These are phyloP conservation scores for Colletotrichum plurivorum DNA, from an alignment of 2,329 filamentous ascomycete species.

Conservation along the genomic window DNA sequence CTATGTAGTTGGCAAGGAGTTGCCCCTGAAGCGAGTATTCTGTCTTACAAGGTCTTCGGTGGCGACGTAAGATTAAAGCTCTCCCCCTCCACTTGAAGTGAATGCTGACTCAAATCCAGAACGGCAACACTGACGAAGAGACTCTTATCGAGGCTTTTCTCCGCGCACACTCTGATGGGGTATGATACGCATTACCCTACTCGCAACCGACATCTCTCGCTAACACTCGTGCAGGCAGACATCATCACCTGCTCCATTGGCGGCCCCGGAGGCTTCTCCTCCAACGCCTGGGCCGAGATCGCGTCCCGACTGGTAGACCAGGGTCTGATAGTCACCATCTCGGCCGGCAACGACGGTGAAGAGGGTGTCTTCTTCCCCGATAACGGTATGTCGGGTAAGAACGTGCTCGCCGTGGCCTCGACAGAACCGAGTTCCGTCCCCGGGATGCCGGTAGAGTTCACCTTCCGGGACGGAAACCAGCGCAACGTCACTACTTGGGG, in stretches of 20 bases:
- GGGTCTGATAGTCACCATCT: constrained; percentile 56
- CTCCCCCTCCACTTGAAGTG: too few species aligned
- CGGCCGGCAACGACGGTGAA: constrained; percentile 58
- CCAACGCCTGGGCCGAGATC: constrained; percentile 49
- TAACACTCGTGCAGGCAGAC: constrained; percentile 42
- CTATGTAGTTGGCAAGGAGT: constrained; percentile 42
- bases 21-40: constrained; percentile 47
- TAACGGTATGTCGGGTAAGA: constrained; percentile 55
- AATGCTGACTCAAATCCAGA: constrained; percentile 18
- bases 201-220: rapidly evolving
- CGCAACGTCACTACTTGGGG: constrained; percentile 24
- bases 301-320: constrained; percentile 57
- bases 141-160: constrained; percentile 50
- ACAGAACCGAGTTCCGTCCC: constrained; percentile 46
- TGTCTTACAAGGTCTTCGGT: constrained; percentile 50
- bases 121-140: constrained; percentile 44
- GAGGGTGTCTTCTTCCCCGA: constrained; percentile 56
- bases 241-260: constrained; percentile 53
- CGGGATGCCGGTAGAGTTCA: constrained; percentile 35
- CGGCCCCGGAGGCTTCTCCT: constrained; percentile 46
- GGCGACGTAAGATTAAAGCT: constrained; percentile 12
- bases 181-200: neutral
- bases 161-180: constrained; percentile 48
- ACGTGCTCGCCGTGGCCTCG: constrained; percentile 59
- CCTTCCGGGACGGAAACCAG: neutral